A percentile compares a stretch with the other conserved stretches of the same genome.
phyloP scores from a whole-genome alignment of 1,139 yeast genomes.

The Ogataea hybrid region DNA sequence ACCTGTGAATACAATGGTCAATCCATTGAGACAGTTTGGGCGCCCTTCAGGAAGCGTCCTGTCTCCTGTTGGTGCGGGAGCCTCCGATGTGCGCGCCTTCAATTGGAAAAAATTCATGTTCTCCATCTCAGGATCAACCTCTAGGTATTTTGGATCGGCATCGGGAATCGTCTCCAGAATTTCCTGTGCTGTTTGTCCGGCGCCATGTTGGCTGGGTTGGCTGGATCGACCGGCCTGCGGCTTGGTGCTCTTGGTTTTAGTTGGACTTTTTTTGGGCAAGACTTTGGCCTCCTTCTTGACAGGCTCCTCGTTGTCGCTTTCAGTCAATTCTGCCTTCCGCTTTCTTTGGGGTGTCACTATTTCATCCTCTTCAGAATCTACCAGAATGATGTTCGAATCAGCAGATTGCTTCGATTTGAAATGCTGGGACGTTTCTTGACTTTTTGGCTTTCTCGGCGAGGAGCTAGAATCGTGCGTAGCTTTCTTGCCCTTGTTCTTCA shows the following conservation, averaged over 20 bases:
- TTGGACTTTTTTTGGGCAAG: constrained; percentile 5
- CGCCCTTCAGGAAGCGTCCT: constrained; percentile 65
- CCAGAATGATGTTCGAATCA: background rate
- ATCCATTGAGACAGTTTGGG: constrained; percentile 79
- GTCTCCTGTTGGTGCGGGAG: constrained; percentile 18
- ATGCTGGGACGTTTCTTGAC: background rate
- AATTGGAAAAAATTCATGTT: constrained; percentile 55
- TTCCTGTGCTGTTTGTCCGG: constrained; percentile 45
- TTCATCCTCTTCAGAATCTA: constrained; percentile 8
- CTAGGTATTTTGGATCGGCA: constrained; percentile 58
- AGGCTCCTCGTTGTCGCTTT: constrained; percentile 3
- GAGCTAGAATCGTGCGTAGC: background rate
- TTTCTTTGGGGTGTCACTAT: background rate
- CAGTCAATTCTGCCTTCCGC: constrained; percentile 3
- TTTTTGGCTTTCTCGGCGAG: constrained; percentile 8
- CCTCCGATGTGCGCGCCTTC: constrained; percentile 43
- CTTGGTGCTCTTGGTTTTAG: constrained; percentile 1
- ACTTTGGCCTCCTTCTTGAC: background rate
- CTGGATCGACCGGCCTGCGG: background rate
- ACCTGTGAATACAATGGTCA: constrained; percentile 94
- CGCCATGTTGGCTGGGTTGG: background rate
- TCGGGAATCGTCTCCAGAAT: constrained; percentile 63
- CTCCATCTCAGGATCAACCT: constrained; percentile 36
- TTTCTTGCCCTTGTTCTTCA: constrained; percentile 2
- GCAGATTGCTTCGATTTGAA: background rate